Conservation (phyloP, 192 early-diverging fungal genomes). For the Cladochytrium replicatum region DNA sequence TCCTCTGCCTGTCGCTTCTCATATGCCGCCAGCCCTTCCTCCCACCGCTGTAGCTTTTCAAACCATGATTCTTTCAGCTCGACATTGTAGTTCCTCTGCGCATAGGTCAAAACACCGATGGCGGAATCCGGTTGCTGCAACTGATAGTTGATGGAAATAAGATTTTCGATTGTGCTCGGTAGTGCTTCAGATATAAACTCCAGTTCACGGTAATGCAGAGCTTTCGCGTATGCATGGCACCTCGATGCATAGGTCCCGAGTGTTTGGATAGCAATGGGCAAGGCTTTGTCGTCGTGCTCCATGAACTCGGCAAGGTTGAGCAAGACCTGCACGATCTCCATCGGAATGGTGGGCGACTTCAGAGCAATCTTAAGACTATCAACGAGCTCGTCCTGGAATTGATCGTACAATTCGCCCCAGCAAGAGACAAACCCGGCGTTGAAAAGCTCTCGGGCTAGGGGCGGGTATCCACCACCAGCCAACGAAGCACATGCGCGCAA, state of each 20-base stretch:
- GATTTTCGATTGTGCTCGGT: constrained; percentile 51
- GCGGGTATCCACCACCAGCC: constrained; percentile 52
- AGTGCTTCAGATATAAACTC: constrained; percentile 48
- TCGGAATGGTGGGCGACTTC: constrained; percentile 55
- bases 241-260: constrained; percentile 68
- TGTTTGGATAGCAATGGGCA: constrained; percentile 72
- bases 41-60: constrained; percentile 73
- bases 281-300: constrained; percentile 80
- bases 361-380: constrained; percentile 59
- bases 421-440: constrained; percentile 86
- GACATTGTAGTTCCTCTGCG: constrained; percentile 55
- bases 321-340: constrained; percentile 70
- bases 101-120: constrained; percentile 71
- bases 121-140: constrained; percentile 82
- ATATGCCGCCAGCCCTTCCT: constrained; percentile 71
- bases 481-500: constrained; percentile 68
- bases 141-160: constrained; percentile 78
- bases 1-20: constrained; percentile 40
- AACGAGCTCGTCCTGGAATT: constrained; percentile 67
- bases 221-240: constrained; percentile 83
- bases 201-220: constrained; percentile 80
- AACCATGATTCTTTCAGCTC: constrained; percentile 68
- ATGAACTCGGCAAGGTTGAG: constrained; percentile 84
- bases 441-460: constrained; percentile 67
- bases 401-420: constrained; percentile 70